Evolutionary conservation across 2,329 filamentous ascomycete genomes (phyloP).

Genomic region (Aureobasidium pullulans): DNA sequence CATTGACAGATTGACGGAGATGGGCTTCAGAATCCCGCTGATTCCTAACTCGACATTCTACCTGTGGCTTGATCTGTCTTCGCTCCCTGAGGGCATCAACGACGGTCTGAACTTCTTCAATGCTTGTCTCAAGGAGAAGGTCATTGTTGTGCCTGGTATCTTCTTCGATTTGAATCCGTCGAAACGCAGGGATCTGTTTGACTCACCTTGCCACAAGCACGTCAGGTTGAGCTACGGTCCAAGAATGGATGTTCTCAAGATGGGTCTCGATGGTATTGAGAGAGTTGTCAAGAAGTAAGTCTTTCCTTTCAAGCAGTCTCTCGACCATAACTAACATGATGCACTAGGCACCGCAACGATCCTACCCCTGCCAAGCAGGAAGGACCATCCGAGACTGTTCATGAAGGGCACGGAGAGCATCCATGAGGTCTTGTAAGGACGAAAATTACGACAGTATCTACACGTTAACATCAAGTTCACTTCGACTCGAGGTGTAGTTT

Average conservation of each 20-base stretch:
- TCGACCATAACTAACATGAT: background rate
- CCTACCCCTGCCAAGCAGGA: constrained; percentile 1
- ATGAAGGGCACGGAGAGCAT: background rate
- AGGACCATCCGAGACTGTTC: background rate
- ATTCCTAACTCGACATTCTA: constrained; percentile 93
- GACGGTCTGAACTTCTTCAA: constrained; percentile 97
- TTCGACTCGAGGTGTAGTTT: too few species aligned
- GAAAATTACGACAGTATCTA: background rate
- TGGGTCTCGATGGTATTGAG: constrained; percentile 78
- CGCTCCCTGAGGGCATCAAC: constrained; percentile 70
- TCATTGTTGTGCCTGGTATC: constrained; percentile 93
- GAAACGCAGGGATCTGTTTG: constrained; percentile 82
- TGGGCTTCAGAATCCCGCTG: constrained; percentile 75
- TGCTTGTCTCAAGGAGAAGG: constrained; percentile 85
- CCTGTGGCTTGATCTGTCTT: constrained; percentile 63
- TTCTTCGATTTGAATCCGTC: constrained; percentile 96
- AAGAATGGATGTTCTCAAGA: constrained; percentile 68
- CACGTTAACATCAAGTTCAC: too few species aligned
- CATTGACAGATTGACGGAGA: constrained; percentile 66
- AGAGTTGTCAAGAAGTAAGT: constrained; percentile 63
- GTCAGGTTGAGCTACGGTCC: constrained; percentile 80
- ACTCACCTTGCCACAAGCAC: constrained; percentile 88
- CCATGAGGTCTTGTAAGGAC: background rate
- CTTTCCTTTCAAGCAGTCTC: too few species aligned
- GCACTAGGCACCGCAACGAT: background rate